These are phyloP conservation scores for Alternaria rosae DNA, from an alignment of 2,329 filamentous ascomycete species.

Conservation along the genomic window DNA sequence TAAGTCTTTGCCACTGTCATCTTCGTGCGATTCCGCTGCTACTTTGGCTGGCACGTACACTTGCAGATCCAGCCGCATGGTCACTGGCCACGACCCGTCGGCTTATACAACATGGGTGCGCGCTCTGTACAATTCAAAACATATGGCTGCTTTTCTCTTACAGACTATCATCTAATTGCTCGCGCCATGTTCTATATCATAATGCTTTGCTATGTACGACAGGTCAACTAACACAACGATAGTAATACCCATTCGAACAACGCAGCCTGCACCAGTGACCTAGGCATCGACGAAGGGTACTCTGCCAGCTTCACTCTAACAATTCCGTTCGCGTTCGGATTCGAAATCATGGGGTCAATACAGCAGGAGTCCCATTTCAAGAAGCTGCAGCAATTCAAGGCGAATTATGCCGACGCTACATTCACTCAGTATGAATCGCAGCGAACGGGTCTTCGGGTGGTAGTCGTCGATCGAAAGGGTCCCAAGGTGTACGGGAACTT, in stretches of 20 bases:
- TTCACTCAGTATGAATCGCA: conserved; percentile 97
- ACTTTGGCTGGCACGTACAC: neutral
- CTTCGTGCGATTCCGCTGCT: neutral
- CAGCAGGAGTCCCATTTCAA: conserved; percentile 70
- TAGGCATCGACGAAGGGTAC: conserved; percentile 5
- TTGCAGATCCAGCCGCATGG: neutral
- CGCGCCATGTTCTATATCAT: neutral
- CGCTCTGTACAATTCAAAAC: neutral
- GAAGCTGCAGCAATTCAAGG: conserved; percentile 82
- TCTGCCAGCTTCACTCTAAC: neutral
- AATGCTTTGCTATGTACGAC: neutral
- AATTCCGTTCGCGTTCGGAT: conserved; percentile 1
- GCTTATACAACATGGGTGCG: neutral
- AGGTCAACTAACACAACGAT: conserved; percentile 38
- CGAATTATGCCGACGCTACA: conserved; percentile 85
- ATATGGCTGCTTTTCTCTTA: neutral
- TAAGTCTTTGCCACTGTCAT: neutral
- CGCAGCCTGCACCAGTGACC: conserved; percentile 20
- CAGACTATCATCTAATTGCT: neutral
- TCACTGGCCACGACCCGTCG: neutral
- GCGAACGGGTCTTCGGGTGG: conserved; percentile 90
- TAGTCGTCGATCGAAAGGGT: conserved; percentile 89
- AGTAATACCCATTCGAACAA: conserved; percentile 41
- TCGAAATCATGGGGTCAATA: conserved; percentile 40
- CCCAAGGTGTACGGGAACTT: conserved; percentile 94